phyloP scores from a whole-genome alignment of 73 alveolate genomes.

The Halteria grandinella region DNA sequence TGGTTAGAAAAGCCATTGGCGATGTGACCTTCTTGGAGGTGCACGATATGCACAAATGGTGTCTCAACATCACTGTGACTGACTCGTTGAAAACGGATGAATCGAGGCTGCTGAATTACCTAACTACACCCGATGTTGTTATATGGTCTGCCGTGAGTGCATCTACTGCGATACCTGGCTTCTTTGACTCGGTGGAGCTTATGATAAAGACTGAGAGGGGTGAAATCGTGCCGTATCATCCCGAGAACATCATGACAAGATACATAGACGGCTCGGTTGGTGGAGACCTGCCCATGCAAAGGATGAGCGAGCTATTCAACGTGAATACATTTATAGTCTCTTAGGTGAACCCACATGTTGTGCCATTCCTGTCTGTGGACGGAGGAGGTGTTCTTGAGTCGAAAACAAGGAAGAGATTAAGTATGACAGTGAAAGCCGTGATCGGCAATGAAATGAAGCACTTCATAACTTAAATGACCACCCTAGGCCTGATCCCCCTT shows the following conservation, averaged over 20 bases:
- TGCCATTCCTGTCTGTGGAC: constrained; percentile 69
- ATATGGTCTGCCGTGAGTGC: constrained; percentile 76
- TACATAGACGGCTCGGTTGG: constrained; percentile 75
- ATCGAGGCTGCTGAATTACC: constrained; percentile 70
- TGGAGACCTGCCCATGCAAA: constrained; percentile 76
- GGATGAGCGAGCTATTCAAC: constrained; percentile 78
- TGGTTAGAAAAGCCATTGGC: constrained; percentile 45
- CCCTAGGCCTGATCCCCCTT: constrained; percentile 54
- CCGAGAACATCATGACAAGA: background rate
- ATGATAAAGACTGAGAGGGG: constrained; percentile 65
- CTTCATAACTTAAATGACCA: constrained; percentile 21
- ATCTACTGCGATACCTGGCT: constrained; percentile 71
- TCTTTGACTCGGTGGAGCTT: constrained; percentile 73
- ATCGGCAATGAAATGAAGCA: constrained; percentile 62
- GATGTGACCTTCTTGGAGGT: constrained; percentile 79
- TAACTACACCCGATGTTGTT: constrained; percentile 78
- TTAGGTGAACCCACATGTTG: constrained; percentile 73
- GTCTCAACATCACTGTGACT: constrained; percentile 73
- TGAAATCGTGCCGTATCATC: constrained; percentile 59
- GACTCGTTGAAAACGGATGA: constrained; percentile 47
- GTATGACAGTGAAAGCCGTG: constrained; percentile 36
- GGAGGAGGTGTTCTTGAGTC: constrained; percentile 70
- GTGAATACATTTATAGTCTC: constrained; percentile 78
- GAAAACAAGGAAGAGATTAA: constrained; percentile 30
- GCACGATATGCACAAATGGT: constrained; percentile 62